These are phyloP conservation scores for Apocynum venetum DNA, from an alignment of 257 asterid species.

Conservation along the genomic window DNA sequence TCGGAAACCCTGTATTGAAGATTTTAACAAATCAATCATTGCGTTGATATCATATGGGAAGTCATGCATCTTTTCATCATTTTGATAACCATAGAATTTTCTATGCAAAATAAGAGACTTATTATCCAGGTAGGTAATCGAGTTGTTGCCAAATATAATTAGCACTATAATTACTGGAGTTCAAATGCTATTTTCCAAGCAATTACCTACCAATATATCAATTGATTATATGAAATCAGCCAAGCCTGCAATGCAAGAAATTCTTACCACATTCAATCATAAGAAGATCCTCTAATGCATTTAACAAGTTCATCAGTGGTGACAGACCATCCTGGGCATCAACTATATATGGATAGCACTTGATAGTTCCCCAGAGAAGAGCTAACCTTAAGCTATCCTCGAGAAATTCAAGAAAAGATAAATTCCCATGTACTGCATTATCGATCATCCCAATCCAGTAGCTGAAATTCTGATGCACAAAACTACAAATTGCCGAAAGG, in stretches of 20 bases:
- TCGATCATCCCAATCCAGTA: constrained; percentile 45
- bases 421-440: constrained; percentile 31
- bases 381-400: constrained; percentile 55
- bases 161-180: background rate
- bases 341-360: constrained; percentile 56
- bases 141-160: background rate
- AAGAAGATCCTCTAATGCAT: constrained; percentile 65
- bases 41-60: background rate
- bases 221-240: background rate
- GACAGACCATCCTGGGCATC: constrained; percentile 41
- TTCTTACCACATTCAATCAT: constrained; percentile 52
- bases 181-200: background rate
- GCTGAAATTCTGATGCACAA: constrained; percentile 39
- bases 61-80: background rate
- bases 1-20: constrained; percentile 36
- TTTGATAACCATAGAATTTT: background rate
- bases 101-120: background rate
- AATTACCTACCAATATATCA: background rate
- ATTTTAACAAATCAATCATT: constrained; percentile 14
- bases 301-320: constrained; percentile 56
- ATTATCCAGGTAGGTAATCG: background rate
- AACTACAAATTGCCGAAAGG: constrained; percentile 35
- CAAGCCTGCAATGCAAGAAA: constrained; percentile 9
- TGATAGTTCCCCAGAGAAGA: constrained; percentile 70
- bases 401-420: constrained; percentile 30